phyloP scores from a whole-genome alignment of 2,329 filamentous ascomycete genomes.

The Stemphylium lycopersici region DNA sequence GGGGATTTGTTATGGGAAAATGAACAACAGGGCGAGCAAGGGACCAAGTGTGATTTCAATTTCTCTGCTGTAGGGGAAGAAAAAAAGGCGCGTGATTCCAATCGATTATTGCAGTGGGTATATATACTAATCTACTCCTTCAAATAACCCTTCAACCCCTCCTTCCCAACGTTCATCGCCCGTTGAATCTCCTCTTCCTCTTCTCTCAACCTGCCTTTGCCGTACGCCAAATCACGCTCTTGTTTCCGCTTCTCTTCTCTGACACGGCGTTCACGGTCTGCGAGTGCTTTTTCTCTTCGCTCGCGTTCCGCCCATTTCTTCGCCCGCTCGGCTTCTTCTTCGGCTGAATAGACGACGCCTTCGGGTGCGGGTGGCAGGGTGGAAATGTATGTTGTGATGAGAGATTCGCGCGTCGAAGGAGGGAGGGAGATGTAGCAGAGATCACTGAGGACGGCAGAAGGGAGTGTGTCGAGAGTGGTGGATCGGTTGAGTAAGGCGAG shows the following conservation, averaged over 20 bases:
- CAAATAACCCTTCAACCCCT: conserved; percentile 68
- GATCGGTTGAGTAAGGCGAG: conserved; percentile 64
- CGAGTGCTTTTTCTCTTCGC: conserved; percentile 69
- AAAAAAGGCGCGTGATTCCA: not conserved
- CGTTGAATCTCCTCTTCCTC: conserved; percentile 71
- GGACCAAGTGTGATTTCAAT: too few relatives aligned
- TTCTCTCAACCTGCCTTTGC: conserved; percentile 67
- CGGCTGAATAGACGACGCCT: conserved; percentile 47
- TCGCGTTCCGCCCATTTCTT: conserved; percentile 45
- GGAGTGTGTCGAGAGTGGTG: conserved; percentile 64
- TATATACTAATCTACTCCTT: conserved; percentile 17
- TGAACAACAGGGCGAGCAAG: too few relatives aligned
- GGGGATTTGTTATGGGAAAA: too few relatives aligned
- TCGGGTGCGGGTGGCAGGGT: conserved; percentile 66
- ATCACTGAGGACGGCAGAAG: conserved; percentile 67
- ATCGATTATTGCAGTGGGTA: conserved; percentile 4
- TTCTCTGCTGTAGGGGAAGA: too few relatives aligned
- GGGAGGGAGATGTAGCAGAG: conserved; percentile 73
- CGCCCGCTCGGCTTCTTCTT: conserved; percentile 59
- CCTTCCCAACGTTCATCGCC: conserved; percentile 72
- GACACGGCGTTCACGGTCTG: conserved; percentile 67
- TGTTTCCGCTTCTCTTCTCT: conserved; percentile 68
- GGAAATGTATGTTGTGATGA: conserved; percentile 71
- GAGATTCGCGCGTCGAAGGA: conserved; percentile 63
- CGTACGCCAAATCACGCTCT: conserved; percentile 64